phyloP scores from a whole-genome alignment of 1,284 basidiomycete species.

The Taiwanofungus camphoratus region DNA sequence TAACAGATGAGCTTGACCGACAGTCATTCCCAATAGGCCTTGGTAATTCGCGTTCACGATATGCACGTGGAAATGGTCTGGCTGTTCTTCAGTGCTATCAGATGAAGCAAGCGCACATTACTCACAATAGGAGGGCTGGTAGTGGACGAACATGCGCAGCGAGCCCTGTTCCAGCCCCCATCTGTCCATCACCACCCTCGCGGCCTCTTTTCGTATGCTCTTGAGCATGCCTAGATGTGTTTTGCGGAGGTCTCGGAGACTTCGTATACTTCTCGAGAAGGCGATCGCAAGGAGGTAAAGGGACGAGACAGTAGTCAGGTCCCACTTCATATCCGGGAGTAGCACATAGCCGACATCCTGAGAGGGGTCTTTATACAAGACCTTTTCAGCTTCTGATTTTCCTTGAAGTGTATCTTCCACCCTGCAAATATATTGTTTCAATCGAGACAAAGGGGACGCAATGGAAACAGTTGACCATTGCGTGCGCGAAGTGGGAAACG shows the following conservation, averaged over 20 bases:
- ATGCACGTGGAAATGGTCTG: slow-evolving; percentile 95
- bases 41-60: slow-evolving; percentile 77
- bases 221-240: slow-evolving; percentile 67
- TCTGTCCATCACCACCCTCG: slow-evolving; percentile 45
- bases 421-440: slow-evolving; percentile 47
- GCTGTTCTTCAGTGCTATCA: background rate
- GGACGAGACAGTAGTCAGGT: slow-evolving; percentile 63
- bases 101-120: slow-evolving; percentile 7
- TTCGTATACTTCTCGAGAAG: slow-evolving; percentile 49
- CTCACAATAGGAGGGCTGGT: slow-evolving; percentile 95
- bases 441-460: background rate
- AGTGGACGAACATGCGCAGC: slow-evolving; percentile 85
- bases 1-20: slow-evolving; percentile 90
- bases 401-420: slow-evolving; percentile 85
- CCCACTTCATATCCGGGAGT: slow-evolving; percentile 94
- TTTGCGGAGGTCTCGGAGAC: slow-evolving; percentile 65
- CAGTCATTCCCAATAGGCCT: slow-evolving; percentile 64
- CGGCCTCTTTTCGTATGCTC: slow-evolving; percentile 56
- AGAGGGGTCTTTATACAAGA: slow-evolving; percentile 61
- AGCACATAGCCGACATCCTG: slow-evolving; percentile 67
- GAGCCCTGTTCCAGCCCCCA: slow-evolving; percentile 59
- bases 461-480: slow-evolving; percentile 56
- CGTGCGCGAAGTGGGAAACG: slow-evolving; percentile 68
- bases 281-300: slow-evolving; percentile 77
- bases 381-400: slow-evolving; percentile 71